Base-by-base conservation (phyloP, 1,284 basidiomycete species). In the Cystobasidium sp. region DNA sequence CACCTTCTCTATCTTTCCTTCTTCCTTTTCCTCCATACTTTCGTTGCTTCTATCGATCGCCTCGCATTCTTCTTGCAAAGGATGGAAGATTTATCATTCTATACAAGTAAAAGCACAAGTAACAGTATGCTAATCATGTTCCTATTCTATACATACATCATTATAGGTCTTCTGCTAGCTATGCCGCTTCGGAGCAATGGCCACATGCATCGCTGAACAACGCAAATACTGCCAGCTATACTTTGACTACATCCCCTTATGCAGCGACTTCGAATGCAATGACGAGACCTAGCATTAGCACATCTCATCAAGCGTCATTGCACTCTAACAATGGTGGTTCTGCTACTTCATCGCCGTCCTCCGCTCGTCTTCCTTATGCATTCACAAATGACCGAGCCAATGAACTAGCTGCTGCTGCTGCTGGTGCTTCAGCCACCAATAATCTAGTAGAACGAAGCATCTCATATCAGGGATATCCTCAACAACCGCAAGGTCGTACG, bases 181-280 rank as follows among this genome's bases (percentile, higher is more conserved):
- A 31, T 31, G 31, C 31, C 31, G 31, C 31, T 31, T 31, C 31
- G 31, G 31, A 31, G 31, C 31, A 31, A 31, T 31, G 31, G 31
- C 31, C 31, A 31, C 31, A 31, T 1, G 31, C 31, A 1, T 31
- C 31, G 31, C 5, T 31, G 31, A 31, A 31, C 31, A 31, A 1
- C 5, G 31, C 31, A 31, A 31, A 31, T 31, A 31, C 31, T 31
- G 49, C 49, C 49, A 51, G 16, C 49, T 20, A 94, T 95, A 97
- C 82, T 46, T 22, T 44, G 9, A n/a, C 22, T 14, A 31, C 62
- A 18, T 52, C 62, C 22, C 49, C 37, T 43, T 39, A 59, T 12
- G 24, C 53, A 31, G 53, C 53, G 9, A 9, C 10, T 53, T 31
- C 53, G 18, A 37, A 22, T 10, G 16, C 53, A 10, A 22, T 22